These are phyloP conservation scores for Fraxinus velutina DNA, from an alignment of 305 asterid species.

Conservation along the genomic window DNA sequence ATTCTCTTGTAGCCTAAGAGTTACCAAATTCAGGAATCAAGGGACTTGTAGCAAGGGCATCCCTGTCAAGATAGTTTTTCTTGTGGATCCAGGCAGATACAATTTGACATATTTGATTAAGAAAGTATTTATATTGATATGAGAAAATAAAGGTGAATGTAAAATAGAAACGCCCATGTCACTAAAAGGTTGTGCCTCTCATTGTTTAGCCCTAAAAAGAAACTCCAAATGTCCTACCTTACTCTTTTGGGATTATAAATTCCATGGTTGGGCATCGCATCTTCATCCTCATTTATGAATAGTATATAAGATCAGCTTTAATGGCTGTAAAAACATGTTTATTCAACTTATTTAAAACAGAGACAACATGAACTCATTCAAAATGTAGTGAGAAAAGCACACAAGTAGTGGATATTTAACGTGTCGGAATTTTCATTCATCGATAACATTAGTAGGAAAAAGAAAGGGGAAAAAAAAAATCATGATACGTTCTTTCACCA, in stretches of 20 bases:
- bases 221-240: not conserved
- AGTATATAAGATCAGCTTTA: not conserved
- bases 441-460: not conserved
- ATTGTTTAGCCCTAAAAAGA: not conserved
- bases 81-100: not conserved
- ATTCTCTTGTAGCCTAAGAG: not conserved
- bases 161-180: not conserved
- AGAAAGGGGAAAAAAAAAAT: not conserved
- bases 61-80: not conserved
- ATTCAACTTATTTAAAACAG: not conserved
- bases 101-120: not conserved
- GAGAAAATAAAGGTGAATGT: not conserved
- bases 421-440: not conserved
- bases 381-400: not conserved
- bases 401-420: not conserved
- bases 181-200: not conserved
- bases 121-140: not conserved
- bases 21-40: not conserved
- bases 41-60: not conserved
- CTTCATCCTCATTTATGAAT: not conserved
- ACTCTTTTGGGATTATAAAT: not conserved
- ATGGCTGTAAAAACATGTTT: not conserved
- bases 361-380: not conserved
- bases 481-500: not conserved
- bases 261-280: not conserved